Base-by-base conservation (phyloP, 2,329 filamentous ascomycete genomes). In the Fusarium coicis region DNA sequence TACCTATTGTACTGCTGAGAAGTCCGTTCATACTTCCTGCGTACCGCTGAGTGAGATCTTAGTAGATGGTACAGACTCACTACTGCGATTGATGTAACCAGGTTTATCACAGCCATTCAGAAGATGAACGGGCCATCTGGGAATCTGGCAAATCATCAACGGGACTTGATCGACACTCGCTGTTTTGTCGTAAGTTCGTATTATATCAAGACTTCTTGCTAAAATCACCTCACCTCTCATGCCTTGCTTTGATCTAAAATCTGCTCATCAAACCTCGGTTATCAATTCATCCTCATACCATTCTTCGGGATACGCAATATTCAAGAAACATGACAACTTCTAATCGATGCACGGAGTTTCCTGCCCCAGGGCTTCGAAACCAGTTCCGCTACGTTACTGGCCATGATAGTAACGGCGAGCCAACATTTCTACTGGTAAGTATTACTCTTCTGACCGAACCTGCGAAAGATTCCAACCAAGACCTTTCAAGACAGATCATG, bases 391-490 rank as follows among this genome's bases (percentile, higher is more conserved):
- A 52, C 19, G 32, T 52, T 3, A 36, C 49, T 26, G 49, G 49
- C 32, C 49, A 52, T 26, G 49, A 36, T 11, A 21, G 9, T 11
- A 16, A 16, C 3, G 49, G 49, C 7, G 18, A 37, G 6, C 18
- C 49, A 21, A 16, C 18, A 4, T 52, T 52, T 2, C 18, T 52
- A 0, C 11, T 52, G 12, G 49, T 21, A 37, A 36, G 6, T 10
- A 15, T 2, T 2, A 11, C 9, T 19, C 9, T 21, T 26, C 16
- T 26, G 1, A 2, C 8, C n/a, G 8, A 15, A 36, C 0, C 8
- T 11, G 9, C 9, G 12, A 15, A 52, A 26, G 2, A 0, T 4
- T 12, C 3, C 0, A 1, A 8, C 49, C 36, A 11, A 50, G 0
- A 10, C 4, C 1, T 15, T 6, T 3, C 18, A 3, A 52, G 49